Conservation (phyloP, 805 yeast genomes). For the Spathaspora boniae region DNA sequence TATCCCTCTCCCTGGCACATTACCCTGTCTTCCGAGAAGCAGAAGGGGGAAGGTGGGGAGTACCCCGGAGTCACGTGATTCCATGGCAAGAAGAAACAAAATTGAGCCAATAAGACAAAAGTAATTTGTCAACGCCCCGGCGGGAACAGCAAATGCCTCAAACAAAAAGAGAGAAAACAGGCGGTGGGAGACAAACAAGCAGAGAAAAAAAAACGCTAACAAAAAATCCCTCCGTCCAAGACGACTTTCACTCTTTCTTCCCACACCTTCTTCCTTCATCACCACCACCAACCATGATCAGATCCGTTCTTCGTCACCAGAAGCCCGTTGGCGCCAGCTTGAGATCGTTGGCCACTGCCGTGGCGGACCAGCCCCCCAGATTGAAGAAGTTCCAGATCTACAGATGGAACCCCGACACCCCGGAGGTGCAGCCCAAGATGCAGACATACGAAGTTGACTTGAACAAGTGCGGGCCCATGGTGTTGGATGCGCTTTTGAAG, state of each 20-base stretch:
- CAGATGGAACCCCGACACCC: conserved; percentile 98
- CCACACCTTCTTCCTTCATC: background rate
- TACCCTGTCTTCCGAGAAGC: no score
- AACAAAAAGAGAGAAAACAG: background rate
- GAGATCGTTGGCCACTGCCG: conserved; percentile 48
- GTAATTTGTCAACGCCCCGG: conserved; percentile 7
- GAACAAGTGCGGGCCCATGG: conserved; percentile 96
- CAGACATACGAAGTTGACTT: conserved; percentile 81
- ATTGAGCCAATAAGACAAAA: conserved; percentile 5
- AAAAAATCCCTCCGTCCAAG: background rate
- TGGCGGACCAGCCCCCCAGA: conserved; percentile 49
- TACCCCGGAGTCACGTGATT: conserved; percentile 5
- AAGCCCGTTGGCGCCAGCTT: conserved; percentile 7
- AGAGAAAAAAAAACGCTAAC: background rate
- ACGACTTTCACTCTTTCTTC: background rate
- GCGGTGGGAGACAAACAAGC: background rate
- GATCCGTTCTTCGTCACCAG: conserved; percentile 10
- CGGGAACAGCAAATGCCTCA: background rate
- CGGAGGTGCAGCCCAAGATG: conserved; percentile 85
- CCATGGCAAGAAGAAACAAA: background rate
- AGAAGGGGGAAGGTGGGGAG: no score
- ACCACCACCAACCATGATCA: conserved; percentile 6
- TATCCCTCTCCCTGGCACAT: no score
- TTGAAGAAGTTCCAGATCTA: conserved; percentile 86
- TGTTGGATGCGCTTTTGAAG: conserved; percentile 88